phyloP scores from a whole-genome alignment of 2,329 filamentous ascomycete species.

The Pseudocercospora pini-densiflorae region DNA sequence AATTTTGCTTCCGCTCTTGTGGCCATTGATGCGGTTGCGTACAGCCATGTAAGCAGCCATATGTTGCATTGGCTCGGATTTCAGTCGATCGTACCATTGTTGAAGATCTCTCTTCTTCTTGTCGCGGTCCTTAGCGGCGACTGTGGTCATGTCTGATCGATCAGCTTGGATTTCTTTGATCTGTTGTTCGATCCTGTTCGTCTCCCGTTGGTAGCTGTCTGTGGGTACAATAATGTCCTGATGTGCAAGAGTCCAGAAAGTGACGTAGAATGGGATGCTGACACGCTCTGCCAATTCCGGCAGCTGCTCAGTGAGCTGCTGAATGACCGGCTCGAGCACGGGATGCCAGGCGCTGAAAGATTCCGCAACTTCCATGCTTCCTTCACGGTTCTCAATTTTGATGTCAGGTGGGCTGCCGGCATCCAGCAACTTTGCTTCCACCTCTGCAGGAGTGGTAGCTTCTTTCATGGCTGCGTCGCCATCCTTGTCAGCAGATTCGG shows the following conservation, averaged over 20 bases:
- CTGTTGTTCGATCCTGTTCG: slow-evolving; percentile 69
- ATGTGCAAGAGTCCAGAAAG: slow-evolving; percentile 89
- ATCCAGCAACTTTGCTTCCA: neutral
- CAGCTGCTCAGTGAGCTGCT: slow-evolving; percentile 66
- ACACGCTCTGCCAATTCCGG: slow-evolving; percentile 70
- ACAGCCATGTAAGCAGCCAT: slow-evolving; percentile 69
- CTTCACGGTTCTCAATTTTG: slow-evolving; percentile 10
- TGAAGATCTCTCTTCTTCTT: slow-evolving; percentile 71
- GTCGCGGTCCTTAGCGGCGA: slow-evolving; percentile 69
- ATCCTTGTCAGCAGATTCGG: slow-evolving; percentile 12
- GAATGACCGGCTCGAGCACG: slow-evolving; percentile 74
- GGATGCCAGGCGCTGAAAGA: slow-evolving; percentile 60
- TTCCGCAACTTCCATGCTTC: slow-evolving; percentile 5
- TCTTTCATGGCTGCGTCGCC: slow-evolving; percentile 44
- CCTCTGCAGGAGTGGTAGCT: slow-evolving; percentile 12
- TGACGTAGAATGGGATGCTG: slow-evolving; percentile 80
- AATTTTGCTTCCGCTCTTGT: slow-evolving; percentile 65
- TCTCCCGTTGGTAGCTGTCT: slow-evolving; percentile 77
- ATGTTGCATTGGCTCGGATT: slow-evolving; percentile 74
- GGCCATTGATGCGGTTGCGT: slow-evolving; percentile 69
- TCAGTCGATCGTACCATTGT: slow-evolving; percentile 69
- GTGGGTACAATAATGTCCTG: slow-evolving; percentile 79
- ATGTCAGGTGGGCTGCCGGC: neutral
- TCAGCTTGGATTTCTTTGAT: slow-evolving; percentile 71
- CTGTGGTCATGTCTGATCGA: slow-evolving; percentile 71